Evolutionary conservation across 805 yeast genomes (phyloP).

Genomic region (Ogataea methylovora): DNA sequence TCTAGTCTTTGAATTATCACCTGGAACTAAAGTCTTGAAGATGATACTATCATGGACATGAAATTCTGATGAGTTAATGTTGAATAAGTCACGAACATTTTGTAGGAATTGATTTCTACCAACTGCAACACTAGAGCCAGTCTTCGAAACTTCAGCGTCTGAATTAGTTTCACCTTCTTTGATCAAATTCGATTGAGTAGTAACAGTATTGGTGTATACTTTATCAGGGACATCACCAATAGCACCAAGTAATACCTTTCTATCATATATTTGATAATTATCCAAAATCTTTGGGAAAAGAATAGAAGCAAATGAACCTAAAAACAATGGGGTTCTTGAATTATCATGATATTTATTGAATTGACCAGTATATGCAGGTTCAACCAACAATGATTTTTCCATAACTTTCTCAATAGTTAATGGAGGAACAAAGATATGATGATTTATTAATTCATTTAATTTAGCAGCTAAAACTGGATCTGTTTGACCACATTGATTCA

Average conservation of each 20-base stretch:
- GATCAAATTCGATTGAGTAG: slow-evolving; percentile 9
- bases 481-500: slow-evolving; percentile 2
- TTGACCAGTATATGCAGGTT: slow-evolving; percentile 48
- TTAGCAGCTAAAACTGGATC: slow-evolving; percentile 6
- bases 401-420: slow-evolving; percentile 47
- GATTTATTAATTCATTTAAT: slow-evolving; percentile 34
- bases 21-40: slow-evolving; percentile 42
- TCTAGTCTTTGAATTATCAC: slow-evolving; percentile 21
- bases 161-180: not conserved
- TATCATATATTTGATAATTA: slow-evolving; percentile 49
- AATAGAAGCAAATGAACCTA: slow-evolving; percentile 60
- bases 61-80: slow-evolving; percentile 50
- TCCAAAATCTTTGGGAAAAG: slow-evolving; percentile 53
- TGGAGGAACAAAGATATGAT: slow-evolving; percentile 31
- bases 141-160: not conserved
- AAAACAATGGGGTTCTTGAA: slow-evolving; percentile 48
- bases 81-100: slow-evolving; percentile 55
- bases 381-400: slow-evolving; percentile 55
- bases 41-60: slow-evolving; percentile 48
- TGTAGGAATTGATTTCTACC: slow-evolving; percentile 43
- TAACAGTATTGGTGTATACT: slow-evolving; percentile 13
- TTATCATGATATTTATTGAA: slow-evolving; percentile 33
- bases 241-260: slow-evolving; percentile 45
- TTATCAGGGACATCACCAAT: slow-evolving; percentile 39
- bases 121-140: not conserved